Evolutionary conservation across 352 stramenopile species (phyloP), one percentile per base, ranked within the genome.

Genomic region (Peronospora belbahrii): DNA sequence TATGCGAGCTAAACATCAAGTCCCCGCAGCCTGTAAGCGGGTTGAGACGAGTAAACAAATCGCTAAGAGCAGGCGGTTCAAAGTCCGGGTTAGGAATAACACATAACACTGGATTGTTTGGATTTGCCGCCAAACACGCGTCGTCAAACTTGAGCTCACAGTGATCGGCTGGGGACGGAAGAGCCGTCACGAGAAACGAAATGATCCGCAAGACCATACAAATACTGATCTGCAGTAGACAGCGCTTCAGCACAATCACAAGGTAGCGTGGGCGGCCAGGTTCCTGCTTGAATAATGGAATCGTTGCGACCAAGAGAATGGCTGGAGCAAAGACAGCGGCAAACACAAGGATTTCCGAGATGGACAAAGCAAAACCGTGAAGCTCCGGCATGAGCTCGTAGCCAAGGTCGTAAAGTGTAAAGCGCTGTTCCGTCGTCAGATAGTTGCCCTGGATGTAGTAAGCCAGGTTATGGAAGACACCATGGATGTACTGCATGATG

Each of bases 1-100:
- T 96, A 67, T 96, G 86, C 23, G 81, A 94, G 55, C 82, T 95
- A 54, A 94, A 96, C 83, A 96, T 95, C 45, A 96, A 66, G 53
- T 96, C 86, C 25, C 86, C 86, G 39, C 86, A 96, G 41, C 82
- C 80, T 17, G 87, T 87, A 33, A 93, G 62, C n/a, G 76, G 72
- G 38, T 90, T 77, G 33, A 93, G 61, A 31, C 82, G 66, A 28
- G 67, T 77, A 44, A 93, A 88, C 38, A 81, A 65, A 51, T 89
- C 51, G 30, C 41, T 25, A 0, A 50, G 52, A 0, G 25, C 45
- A 9, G 82, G 82, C 22, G 82, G 74, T 31, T 83, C 67, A 35
- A 91, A 93, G 6, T 89, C 68, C 28, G 70, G 72, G 62, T 93
- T 93, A 6, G 59, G 52, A 0, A 80, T 55, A 8, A 88, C 62